Base-by-base conservation (phyloP, 1,284 basidiomycete species). In the Ustilago lituana region DNA sequence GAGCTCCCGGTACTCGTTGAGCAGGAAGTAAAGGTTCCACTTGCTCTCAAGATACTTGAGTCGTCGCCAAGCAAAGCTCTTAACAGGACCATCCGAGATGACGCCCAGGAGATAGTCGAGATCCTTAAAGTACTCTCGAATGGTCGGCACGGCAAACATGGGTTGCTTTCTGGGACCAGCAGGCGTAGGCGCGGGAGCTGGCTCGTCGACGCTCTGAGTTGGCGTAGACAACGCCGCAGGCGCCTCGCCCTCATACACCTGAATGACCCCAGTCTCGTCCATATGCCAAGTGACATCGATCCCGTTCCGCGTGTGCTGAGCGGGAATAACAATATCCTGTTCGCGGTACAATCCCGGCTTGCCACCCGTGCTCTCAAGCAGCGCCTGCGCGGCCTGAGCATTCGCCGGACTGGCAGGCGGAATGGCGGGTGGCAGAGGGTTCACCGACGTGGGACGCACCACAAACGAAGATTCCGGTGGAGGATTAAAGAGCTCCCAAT, bases 11-110 rank as follows among this genome's bases (percentile, higher is more conserved):
- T 91, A 92, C 82, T 98, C 95, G 73, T 98, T 96, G 72, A 98
- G 84, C 12, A 99, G 85, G 40, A 86, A 88, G 82, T 97, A 95
- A 88, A 98, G 91, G 51, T 90, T 91, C 85, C 95, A 98, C 83
- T 98, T 98, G 84, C 91, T 91, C n/a, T 89, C 86, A 11, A 98
- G 86, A 79, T 95, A 98, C 84, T 93, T 94, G 70, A 99, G 86
- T 51, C 96, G 85, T 4, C 94, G 87, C 84, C 91, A 98, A 0
- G 96, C 95, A 80, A 97, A 96, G 73, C 91, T 93, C 84, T 98
- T 98, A 5, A 93, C 90, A 0, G 96, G 96, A 0, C 96, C 95
- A 77, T 95, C 92, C 0, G 91, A 88, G 65, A 95, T 94, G 53
- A 85, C 82, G 35, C 76, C 59, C 8, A 83, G 75, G 6, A 85